These are phyloP conservation scores for Nicotiana rustica DNA, from an alignment of 305 asterid genomes.

Conservation along the genomic window DNA sequence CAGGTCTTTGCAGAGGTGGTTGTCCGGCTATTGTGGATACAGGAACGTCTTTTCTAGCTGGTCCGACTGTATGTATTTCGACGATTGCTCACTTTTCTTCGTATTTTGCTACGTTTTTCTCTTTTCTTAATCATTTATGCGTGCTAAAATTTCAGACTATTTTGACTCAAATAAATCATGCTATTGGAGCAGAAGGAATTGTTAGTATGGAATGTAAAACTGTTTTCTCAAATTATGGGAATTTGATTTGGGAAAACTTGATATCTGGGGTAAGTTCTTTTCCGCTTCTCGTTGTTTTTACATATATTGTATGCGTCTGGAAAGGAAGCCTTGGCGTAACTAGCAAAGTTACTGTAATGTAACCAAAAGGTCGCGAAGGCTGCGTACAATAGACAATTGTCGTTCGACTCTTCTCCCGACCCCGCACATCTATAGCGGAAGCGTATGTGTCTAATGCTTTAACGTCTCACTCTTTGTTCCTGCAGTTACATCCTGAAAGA, in stretches of 20 bases:
- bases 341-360: too few species aligned
- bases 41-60: conserved; percentile 49
- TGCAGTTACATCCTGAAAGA: conserved; percentile 42
- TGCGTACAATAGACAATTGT: too few species aligned
- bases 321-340: too few species aligned
- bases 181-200: conserved; percentile 41
- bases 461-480: conserved; percentile 7
- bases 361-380: too few species aligned
- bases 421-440: too few species aligned
- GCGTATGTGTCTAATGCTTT: background rate
- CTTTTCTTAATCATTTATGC: background rate
- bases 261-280: conserved; percentile 42
- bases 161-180: conserved; percentile 40
- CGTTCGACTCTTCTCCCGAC: too few species aligned
- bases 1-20: conserved; percentile 46
- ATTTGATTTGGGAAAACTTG: conserved; percentile 41
- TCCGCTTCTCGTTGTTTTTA: background rate
- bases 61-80: conserved; percentile 46
- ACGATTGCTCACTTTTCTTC: background rate
- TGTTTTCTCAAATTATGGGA: conserved; percentile 31
- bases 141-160: conserved; percentile 36
- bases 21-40: conserved; percentile 52
- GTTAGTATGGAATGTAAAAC: conserved; percentile 40
- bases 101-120: background rate
- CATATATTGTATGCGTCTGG: background rate